Base-by-base conservation (phyloP, 2,329 filamentous ascomycete genomes). In the Colletotrichum tanaceti region DNA sequence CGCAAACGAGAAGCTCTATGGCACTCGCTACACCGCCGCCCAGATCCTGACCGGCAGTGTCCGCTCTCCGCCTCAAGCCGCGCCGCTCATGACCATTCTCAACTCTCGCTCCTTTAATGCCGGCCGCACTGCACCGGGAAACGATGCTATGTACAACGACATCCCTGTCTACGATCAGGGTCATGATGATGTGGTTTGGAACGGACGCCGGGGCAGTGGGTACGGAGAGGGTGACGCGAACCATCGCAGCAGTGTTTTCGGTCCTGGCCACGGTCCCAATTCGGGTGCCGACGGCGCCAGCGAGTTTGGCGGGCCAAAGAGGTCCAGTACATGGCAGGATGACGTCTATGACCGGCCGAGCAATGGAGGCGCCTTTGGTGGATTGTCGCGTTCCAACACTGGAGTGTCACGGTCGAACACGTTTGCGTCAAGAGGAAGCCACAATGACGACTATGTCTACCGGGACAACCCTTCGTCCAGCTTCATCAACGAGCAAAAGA, bases 1-100 rank as follows among this genome's bases (percentile, higher is more conserved):
- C 80, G 96, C 96, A 74, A 99, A 99, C 77, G 92, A 97, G 82
- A 97, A 97, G 82, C 87, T 99, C 70, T 99, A 99, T 79, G 93
- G 93, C 71, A 89, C 91, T 67, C 89, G 92, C 70, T 87, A 93
- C 79, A 94, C 93, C 10, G 96, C 96, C 16, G 84, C 86, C 71
- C 91, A 97, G 77, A 87, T 99, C 52, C 87, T 99, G 44, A 89
- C 87, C 65, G 96, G 96, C 41, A 85, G 87, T 41, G 88, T 98
- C 46, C 87, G 89, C 49, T 89, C 94, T 1, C 95, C 96, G 1
- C 89, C 92, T 0, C 91, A 93, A 67, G 93, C 96, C 2, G 92
- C 92, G 52, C 92, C 95, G 14, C 87, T 99, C 58, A 91, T 97
- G 87, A 87, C 86, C 71, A 88, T 98, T 6, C 86, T 98, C 72